Evolutionary conservation across 345 rosid species (phyloP).

Genomic region (Raphanus sativus): DNA sequence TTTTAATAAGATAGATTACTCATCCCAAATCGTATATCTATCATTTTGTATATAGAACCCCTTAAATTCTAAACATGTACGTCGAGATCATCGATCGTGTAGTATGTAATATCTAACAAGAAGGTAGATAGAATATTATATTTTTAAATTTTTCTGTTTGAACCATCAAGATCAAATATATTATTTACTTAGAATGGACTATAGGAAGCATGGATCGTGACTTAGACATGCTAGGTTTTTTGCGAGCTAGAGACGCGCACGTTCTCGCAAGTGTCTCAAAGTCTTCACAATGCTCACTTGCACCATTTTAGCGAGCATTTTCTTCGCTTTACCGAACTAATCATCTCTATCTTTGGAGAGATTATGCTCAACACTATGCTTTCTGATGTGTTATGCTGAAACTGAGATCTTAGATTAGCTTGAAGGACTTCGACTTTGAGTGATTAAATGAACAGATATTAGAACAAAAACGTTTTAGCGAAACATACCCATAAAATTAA

Average conservation of each 20-base stretch:
- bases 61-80: neutral
- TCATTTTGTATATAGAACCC: neutral
- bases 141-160: too few relatives aligned
- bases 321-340: conserved; percentile 80
- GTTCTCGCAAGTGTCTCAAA: conserved; percentile 77
- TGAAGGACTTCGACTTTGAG: conserved; percentile 47
- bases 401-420: neutral
- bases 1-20: too few relatives aligned
- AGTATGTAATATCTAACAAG: neutral
- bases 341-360: conserved; percentile 37
- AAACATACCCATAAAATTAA: neutral
- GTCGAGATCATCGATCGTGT: neutral
- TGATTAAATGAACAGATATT: neutral
- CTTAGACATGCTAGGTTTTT: neutral
- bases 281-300: conserved; percentile 92
- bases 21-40: neutral
- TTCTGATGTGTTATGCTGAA: neutral
- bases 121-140: neutral
- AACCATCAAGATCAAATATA: neutral
- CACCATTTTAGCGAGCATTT: conserved; percentile 93
- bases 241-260: conserved; percentile 46
- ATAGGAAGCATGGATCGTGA: neutral
- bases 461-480: neutral
- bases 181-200: neutral
- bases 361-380: neutral